Base-by-base conservation (phyloP, 192 early-diverging fungal species). In the Entrophospora sp. region DNA sequence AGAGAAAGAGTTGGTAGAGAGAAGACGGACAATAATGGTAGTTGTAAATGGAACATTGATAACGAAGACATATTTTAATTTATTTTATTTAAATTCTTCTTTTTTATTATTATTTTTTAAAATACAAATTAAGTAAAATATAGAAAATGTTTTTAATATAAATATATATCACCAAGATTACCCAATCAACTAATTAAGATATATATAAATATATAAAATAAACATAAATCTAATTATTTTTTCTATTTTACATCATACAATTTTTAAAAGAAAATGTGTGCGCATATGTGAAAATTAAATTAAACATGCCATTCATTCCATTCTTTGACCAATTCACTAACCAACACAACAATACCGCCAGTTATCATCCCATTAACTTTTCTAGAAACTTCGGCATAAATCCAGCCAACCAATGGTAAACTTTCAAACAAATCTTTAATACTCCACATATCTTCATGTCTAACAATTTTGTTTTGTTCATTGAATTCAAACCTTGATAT, bases 61-160 rank as follows among this genome's bases (percentile, higher is more conserved):
- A 70, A 77, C 28, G 77, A 75, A 40, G 72, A 79, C 43, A 75
- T 79, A 38, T 79, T 79, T 70, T 79, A 75, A 62, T 8, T 20
- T 5, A 8, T 36, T 16, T 30, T 40, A 31, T 46, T 40, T n/a
- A n/a, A n/a, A n/a, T n/a, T n/a, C n/a, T n/a, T n/a, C n/a, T n/a
- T n/a, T n/a, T n/a, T n/a, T n/a, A n/a, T n/a, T n/a, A n/a, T n/a
- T n/a, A n/a, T n/a, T n/a, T n/a, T n/a, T n/a, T n/a, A n/a, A n/a
- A n/a, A n/a, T n/a, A n/a, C n/a, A n/a, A n/a, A n/a, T n/a, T n/a
- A n/a, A n/a, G n/a, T n/a, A n/a, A n/a, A n/a, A n/a, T n/a, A n/a
- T n/a, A n/a, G n/a, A n/a, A n/a, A n/a, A n/a, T n/a, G n/a, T n/a
- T n/a, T n/a, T n/a, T n/a, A n/a, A n/a, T n/a, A n/a, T n/a, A n/a